Percentiles rank a stretch among this genome's conserved stretches.
These are phyloP conservation scores for Medicago ruthenica DNA, from an alignment of 306 rosid genomes.

Conservation along the genomic window DNA sequence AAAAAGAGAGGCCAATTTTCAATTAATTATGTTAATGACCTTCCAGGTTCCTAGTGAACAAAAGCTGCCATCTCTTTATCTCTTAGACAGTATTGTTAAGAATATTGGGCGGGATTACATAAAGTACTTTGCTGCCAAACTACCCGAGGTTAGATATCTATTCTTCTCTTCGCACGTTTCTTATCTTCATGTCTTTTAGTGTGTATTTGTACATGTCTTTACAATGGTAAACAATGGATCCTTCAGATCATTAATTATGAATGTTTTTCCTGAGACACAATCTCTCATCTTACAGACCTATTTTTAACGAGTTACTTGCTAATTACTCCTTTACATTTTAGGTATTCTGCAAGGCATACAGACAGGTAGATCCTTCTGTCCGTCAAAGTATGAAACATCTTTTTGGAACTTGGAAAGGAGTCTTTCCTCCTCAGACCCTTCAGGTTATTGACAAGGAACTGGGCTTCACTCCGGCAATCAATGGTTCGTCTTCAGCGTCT, in stretches of 20 bases:
- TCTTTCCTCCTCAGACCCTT: slow-evolving; percentile 83
- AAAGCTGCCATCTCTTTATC: slow-evolving; percentile 94
- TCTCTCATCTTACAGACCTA: neutral
- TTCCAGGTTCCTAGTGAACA: slow-evolving; percentile 92
- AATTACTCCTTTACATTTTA: slow-evolving; percentile 47
- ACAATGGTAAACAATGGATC: neutral
- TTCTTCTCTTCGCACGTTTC: neutral
- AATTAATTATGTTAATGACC: slow-evolving; percentile 42
- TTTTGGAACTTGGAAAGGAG: slow-evolving; percentile 97
- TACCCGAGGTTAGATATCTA: slow-evolving; percentile 86
- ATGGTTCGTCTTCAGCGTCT: slow-evolving; percentile 63
- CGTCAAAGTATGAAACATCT: slow-evolving; percentile 88
- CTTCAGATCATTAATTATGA: neutral
- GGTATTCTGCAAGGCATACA: slow-evolving; percentile 94
- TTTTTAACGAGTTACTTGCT: slow-evolving; percentile 36
- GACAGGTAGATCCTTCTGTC: slow-evolving; percentile 75
- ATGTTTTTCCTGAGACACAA: neutral
- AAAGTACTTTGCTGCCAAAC: slow-evolving; percentile 74
- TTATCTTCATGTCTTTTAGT: neutral
- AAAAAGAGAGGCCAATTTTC: slow-evolving; percentile 15
- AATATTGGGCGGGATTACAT: slow-evolving; percentile 90
- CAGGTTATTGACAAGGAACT: slow-evolving; percentile 83
- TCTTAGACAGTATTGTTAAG: slow-evolving; percentile 95
- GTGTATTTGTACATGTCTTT: neutral
- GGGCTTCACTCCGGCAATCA: slow-evolving; percentile 60